A percentile compares a stretch with the other conserved stretches of the same genome.
Evolutionary conservation across 2,329 filamentous ascomycete species (phyloP).

Genomic region (Fusarium sublunatum): DNA sequence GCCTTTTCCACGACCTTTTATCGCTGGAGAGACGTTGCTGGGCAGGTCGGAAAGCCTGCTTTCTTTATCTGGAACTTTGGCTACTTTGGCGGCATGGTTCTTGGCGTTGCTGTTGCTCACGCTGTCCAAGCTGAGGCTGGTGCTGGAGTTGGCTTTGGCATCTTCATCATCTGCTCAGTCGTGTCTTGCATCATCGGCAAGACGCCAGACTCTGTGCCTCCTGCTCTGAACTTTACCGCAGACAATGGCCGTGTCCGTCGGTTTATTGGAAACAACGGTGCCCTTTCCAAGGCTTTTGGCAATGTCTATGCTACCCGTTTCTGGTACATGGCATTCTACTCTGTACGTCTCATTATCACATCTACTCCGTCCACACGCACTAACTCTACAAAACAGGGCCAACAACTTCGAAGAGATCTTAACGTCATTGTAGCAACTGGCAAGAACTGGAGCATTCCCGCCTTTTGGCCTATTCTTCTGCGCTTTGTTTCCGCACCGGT

Average conservation of each 20-base stretch:
- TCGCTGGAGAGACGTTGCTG: slow-evolving; percentile 60
- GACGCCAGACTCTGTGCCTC: slow-evolving; percentile 53
- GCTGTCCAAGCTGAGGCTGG: slow-evolving; percentile 57
- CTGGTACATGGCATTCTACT: slow-evolving; percentile 68
- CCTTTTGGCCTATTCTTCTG: slow-evolving; percentile 61
- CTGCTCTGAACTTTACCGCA: slow-evolving; percentile 57
- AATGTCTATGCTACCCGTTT: slow-evolving; percentile 55
- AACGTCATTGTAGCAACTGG: slow-evolving; percentile 64
- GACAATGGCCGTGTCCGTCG: slow-evolving; percentile 51
- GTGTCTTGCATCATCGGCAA: slow-evolving; percentile 55
- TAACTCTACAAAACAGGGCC: slow-evolving; percentile 54
- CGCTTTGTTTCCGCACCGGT: slow-evolving; percentile 63
- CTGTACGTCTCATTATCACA: slow-evolving; percentile 53
- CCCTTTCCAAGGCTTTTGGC: slow-evolving; percentile 50
- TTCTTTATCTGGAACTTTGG: slow-evolving; percentile 61
- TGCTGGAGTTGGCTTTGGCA: slow-evolving; percentile 63
- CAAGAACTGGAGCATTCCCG: slow-evolving; percentile 67
- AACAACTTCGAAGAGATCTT: slow-evolving; percentile 66
- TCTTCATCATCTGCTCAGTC: slow-evolving; percentile 59
- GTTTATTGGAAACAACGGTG: slow-evolving; percentile 44
- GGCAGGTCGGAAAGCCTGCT: slow-evolving; percentile 57
- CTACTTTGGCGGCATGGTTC: slow-evolving; percentile 64
- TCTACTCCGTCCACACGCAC: not conserved
- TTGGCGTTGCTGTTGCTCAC: slow-evolving; percentile 64
- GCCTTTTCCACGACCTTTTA: slow-evolving; percentile 65